Evolutionary conservation across 306 rosid genomes (phyloP), one percentile per base, ranked within the genome.

Genomic region (Acacia acuminata): DNA sequence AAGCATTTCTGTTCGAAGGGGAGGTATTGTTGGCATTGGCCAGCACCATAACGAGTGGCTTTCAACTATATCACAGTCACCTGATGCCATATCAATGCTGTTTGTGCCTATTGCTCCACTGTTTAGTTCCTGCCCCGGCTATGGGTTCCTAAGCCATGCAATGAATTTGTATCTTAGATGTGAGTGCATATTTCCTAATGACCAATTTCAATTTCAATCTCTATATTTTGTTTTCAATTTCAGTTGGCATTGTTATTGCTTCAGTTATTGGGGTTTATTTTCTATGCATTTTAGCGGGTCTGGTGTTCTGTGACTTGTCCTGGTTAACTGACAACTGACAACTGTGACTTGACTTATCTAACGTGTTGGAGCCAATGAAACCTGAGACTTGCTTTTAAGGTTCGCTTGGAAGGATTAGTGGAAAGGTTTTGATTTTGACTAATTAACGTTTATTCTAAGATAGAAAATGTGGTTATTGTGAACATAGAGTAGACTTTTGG

Each of bases 81-180:
- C 93, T 19, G 81, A 88, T 78, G 90, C 77, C 74, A 64, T 86
- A 80, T 89, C 85, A 9, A 91, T 91, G 95, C 75, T 87, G 17
- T 78, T 89, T n/a, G 92, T 88, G 71, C 92, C 95, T 7, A 86
- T 91, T 80, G 88, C 89, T 22, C 87, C 95, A 50, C 89, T 88
- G 27, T 73, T 91, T 69, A 85, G 80, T 75, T 90, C 89, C 17
- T 74, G 82, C 72, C 82, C 48, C 0, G 48, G 48, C 20, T 19
- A 50, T 15, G 55, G 55, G 6, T 14, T 50, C 55, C 55, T 50
- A 14, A 50, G 55, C 19, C 55, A 50, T 15, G 55, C 55, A 50
- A 50, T 50, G 55, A 50, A 3, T 50, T 50, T 47, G 5, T 13
- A 50, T 50, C 5, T 50, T 0, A 50, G 55, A 50, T 50, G 55